These are phyloP conservation scores for Aspergillus novofumigatus DNA, from an alignment of 2,329 filamentous ascomycete genomes.

Conservation along the genomic window DNA sequence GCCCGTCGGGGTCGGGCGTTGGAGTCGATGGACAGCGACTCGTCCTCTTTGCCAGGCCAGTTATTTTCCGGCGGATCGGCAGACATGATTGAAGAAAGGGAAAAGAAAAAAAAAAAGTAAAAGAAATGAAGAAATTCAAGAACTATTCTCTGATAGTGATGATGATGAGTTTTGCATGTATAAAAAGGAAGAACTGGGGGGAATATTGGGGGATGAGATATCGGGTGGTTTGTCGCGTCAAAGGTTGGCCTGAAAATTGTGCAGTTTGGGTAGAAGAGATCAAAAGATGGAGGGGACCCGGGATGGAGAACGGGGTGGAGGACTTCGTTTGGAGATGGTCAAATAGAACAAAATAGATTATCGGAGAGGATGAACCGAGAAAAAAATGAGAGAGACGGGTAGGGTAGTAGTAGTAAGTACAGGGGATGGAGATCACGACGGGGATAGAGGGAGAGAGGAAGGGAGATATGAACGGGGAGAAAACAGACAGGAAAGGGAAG, in stretches of 20 bases:
- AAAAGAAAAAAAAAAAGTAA: too few relatives aligned
- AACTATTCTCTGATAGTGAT: background rate
- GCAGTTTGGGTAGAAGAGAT: slow-evolving; percentile 1
- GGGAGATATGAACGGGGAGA: slow-evolving; percentile 9
- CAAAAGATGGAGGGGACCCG: background rate
- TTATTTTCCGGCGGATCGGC: slow-evolving; percentile 24
- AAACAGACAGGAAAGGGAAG: slow-evolving; percentile 10
- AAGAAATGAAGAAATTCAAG: background rate
- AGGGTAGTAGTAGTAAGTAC: slow-evolving; percentile 7
- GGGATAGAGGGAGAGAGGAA: slow-evolving; percentile 7
- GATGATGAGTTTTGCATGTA: background rate
- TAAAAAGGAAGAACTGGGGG: background rate
- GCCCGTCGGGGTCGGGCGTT: slow-evolving; percentile 29
- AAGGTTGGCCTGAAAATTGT: background rate
- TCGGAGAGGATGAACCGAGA: slow-evolving; percentile 11
- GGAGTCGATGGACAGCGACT: slow-evolving; percentile 17
- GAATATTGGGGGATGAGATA: background rate
- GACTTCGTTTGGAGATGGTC: background rate
- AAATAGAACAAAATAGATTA: background rate
- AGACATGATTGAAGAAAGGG: slow-evolving; percentile 23
- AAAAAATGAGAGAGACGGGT: slow-evolving; percentile 7
- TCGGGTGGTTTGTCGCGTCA: background rate
- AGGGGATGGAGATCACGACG: background rate
- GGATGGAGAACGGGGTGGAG: background rate
- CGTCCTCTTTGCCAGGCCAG: slow-evolving; percentile 23